These are phyloP conservation scores for Sporothrix euskadiensis DNA, from an alignment of 2,329 filamentous ascomycete genomes.

Conservation along the genomic window DNA sequence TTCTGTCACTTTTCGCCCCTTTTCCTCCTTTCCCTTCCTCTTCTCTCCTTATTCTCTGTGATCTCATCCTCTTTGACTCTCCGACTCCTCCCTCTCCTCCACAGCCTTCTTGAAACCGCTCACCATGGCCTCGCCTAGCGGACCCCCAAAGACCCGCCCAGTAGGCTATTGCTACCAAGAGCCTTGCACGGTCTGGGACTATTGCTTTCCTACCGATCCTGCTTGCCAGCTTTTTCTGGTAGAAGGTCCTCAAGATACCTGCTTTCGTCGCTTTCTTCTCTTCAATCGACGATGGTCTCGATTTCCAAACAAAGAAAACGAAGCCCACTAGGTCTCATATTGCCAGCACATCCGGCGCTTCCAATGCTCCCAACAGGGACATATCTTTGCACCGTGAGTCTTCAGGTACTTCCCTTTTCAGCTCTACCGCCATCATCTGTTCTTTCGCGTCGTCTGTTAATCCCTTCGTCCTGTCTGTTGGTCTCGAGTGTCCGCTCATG, in stretches of 20 bases:
- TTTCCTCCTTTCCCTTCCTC: neutral
- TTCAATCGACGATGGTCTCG: neutral
- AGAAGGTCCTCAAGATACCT: neutral
- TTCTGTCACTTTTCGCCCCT: neutral
- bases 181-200: neutral
- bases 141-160: neutral
- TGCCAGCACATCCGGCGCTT: neutral
- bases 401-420: neutral
- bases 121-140: neutral
- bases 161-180: neutral
- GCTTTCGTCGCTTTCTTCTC: neutral
- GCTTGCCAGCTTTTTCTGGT: neutral
- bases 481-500: neutral
- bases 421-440: neutral
- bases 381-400: neutral
- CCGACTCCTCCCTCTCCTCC: neutral
- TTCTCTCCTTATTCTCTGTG: neutral
- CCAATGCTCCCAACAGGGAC: neutral
- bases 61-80: neutral
- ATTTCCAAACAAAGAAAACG: neutral
- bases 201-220: neutral
- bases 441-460: neutral
- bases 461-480: neutral
- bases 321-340: neutral
- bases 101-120: neutral